Conservation (phyloP, 2,329 filamentous ascomycete species). For the Colletotrichum nymphaeae region DNA sequence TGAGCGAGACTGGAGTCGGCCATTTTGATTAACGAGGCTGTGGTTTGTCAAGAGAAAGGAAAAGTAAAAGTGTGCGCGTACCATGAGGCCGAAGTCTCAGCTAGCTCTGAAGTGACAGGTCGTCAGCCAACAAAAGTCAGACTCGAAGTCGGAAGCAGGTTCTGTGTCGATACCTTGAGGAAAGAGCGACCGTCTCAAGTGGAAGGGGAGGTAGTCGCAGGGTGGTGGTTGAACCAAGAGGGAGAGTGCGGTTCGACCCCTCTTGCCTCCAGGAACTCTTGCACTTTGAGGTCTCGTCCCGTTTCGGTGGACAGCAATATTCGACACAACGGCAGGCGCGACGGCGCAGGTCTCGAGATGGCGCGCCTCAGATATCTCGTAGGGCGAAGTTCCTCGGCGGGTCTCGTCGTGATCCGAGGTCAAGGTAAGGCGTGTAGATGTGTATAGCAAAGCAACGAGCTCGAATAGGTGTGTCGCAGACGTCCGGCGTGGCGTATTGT, state of each 20-base stretch:
- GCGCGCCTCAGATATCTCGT: slow-evolving; percentile 6
- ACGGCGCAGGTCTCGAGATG: neutral
- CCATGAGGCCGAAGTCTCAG: slow-evolving; percentile 30
- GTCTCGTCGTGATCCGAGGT: neutral
- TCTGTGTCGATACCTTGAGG: neutral
- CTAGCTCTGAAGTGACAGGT: neutral
- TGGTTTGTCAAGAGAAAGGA: neutral
- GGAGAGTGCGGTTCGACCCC: neutral
- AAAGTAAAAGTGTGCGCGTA: neutral
- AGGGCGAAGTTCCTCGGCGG: neutral
- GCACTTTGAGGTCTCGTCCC: neutral
- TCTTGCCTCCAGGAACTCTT: neutral
- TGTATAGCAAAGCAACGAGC: neutral
- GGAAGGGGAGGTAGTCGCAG: slow-evolving; percentile 1
- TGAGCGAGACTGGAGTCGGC: slow-evolving; percentile 27
- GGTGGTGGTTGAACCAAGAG: neutral
- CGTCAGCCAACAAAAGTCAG: neutral
- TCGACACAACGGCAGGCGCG: neutral
- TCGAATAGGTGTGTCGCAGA: neutral
- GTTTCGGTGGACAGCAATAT: neutral
- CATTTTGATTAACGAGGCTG: slow-evolving; percentile 18
- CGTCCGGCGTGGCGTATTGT: neutral
- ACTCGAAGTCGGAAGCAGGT: neutral
- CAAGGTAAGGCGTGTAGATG: neutral
- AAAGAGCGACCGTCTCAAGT: neutral